A percentile compares a stretch with the other conserved stretches of the same genome.
Evolutionary conservation across 176 grass and related monocot genomes (phyloP).

Genomic region (Carex littledalei): DNA sequence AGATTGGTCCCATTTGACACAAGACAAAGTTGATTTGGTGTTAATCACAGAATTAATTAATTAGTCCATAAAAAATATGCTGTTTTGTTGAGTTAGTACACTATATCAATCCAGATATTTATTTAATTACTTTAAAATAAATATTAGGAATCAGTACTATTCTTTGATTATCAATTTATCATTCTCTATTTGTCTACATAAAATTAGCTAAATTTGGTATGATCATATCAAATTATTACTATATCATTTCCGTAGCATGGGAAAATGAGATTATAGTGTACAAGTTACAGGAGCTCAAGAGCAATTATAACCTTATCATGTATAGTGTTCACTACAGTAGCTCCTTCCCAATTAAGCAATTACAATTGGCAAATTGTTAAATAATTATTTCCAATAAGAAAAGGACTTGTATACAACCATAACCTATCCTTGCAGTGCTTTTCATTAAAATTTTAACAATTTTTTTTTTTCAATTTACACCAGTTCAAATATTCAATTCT

Average conservation of each 20-base stretch:
- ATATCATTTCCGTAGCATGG: neutral
- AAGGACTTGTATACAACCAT: neutral
- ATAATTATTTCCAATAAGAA: neutral
- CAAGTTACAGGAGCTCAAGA: neutral
- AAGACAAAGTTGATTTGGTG: conserved; percentile 11
- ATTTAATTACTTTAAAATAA: neutral
- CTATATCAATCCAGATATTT: neutral
- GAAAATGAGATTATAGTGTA: neutral
- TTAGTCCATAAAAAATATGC: neutral
- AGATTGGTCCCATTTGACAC: conserved; percentile 13
- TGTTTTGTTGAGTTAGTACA: neutral
- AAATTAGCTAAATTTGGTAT: neutral
- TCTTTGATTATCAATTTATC: neutral
- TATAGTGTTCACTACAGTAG: neutral
- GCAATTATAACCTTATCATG: neutral
- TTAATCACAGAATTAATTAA: neutral
- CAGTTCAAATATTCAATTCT: neutral
- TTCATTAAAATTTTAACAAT: neutral
- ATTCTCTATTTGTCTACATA: neutral
- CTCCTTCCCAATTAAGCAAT: neutral
- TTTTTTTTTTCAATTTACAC: neutral
- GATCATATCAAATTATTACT: neutral
- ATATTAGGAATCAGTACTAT: neutral
- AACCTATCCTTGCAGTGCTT: neutral
- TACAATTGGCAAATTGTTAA: neutral